Evolutionary conservation across 805 yeast genomes (phyloP).

Genomic region (Starmerella geochares): DNA sequence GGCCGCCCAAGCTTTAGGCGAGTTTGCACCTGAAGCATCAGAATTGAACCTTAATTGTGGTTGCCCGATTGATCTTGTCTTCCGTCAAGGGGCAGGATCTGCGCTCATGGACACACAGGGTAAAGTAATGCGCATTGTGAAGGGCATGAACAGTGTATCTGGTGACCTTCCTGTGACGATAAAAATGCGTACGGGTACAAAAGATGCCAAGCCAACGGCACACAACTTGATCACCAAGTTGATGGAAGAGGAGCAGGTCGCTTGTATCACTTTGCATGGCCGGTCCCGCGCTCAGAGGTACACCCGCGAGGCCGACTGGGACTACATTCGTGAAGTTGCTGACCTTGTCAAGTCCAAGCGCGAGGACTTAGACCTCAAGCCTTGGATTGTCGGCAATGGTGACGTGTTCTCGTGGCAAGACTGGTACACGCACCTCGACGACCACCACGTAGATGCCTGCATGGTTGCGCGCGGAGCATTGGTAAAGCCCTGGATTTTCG

Average conservation of each 20-base stretch:
- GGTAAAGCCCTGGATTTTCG: constrained; percentile 97
- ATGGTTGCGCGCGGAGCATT: constrained; percentile 98
- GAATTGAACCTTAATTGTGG: constrained; percentile 92
- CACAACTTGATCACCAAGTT: constrained; percentile 59
- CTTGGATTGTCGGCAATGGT: constrained; percentile 89
- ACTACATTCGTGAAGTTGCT: constrained; percentile 68
- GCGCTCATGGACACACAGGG: constrained; percentile 87
- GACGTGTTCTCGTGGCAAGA: constrained; percentile 81
- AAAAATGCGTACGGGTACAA: constrained; percentile 84
- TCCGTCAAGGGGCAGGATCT: constrained; percentile 89
- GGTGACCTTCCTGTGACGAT: constrained; percentile 89
- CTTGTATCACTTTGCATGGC: constrained; percentile 90
- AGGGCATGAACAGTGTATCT: constrained; percentile 79
- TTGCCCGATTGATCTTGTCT: constrained; percentile 93
- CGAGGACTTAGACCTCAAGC: constrained; percentile 51
- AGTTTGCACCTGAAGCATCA: constrained; percentile 49
- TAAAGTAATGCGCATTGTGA: constrained; percentile 61
- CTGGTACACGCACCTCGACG: constrained; percentile 63
- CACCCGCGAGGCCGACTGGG: constrained; percentile 88
- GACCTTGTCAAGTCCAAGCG: constrained; percentile 48
- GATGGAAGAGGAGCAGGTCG: constrained; percentile 68
- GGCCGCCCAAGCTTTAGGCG: constrained; percentile 70
- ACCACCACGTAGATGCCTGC: constrained; percentile 73
- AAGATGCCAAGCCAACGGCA: constrained; percentile 83
- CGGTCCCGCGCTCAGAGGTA: constrained; percentile 94